Evolutionary conservation across 2,329 filamentous ascomycete genomes (phyloP).

Genomic region (Acrocalymma vagum): DNA sequence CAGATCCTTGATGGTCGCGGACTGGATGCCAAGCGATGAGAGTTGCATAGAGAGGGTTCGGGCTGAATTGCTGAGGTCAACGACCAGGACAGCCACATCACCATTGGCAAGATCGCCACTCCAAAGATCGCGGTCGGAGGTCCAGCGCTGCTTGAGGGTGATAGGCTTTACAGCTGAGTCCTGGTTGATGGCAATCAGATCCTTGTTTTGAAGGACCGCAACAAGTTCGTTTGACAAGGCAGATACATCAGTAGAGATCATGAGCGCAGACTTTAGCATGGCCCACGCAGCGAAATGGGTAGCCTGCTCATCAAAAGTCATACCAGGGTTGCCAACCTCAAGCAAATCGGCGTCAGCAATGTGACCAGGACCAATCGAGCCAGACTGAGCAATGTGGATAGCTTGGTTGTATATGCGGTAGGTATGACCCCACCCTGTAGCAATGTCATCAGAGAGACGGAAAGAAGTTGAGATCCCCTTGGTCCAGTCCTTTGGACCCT

Average conservation of each 20-base stretch:
- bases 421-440: conserved; percentile 20
- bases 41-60: conserved; percentile 22
- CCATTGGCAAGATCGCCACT: conserved; percentile 27
- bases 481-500: conserved; percentile 26
- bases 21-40: conserved; percentile 20
- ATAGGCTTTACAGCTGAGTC: conserved; percentile 28
- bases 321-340: conserved; percentile 23
- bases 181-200: conserved; percentile 28
- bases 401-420: conserved; percentile 31
- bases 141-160: conserved; percentile 27
- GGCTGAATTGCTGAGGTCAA: conserved; percentile 24
- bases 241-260: conserved; percentile 25
- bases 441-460: conserved; percentile 25
- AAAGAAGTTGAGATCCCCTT: conserved; percentile 28
- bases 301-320: conserved; percentile 30
- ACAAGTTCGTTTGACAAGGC: conserved; percentile 18
- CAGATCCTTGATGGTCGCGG: conserved; percentile 26
- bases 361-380: conserved; percentile 20
- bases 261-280: conserved; percentile 30
- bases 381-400: conserved; percentile 24
- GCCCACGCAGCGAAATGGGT: conserved; percentile 30
- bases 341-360: conserved; percentile 30
- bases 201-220: conserved; percentile 27
- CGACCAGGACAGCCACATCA: conserved; percentile 24
- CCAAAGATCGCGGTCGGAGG: conserved; percentile 24